Evolutionary conservation across 352 stramenopile species (phyloP).

Genomic region (Phytophthora pini): DNA sequence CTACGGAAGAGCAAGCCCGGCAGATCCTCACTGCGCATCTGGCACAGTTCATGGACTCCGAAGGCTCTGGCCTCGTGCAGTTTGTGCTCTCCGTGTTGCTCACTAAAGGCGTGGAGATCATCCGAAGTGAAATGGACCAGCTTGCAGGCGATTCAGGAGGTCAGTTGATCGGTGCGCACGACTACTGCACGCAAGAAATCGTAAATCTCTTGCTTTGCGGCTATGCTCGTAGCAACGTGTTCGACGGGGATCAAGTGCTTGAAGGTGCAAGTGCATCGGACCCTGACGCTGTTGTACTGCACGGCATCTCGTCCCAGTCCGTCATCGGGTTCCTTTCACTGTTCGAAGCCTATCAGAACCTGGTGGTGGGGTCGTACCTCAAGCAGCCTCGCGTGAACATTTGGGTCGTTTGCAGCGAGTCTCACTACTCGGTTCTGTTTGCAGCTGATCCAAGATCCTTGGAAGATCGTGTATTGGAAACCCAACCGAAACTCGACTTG

Average conservation of each 20-base stretch:
- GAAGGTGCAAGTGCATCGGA: conserved; percentile 69
- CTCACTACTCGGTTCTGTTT: conserved; percentile 93
- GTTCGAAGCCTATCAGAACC: conserved; percentile 92
- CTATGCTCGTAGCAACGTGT: conserved; percentile 94
- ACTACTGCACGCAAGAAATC: conserved; percentile 95
- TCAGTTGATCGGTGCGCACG: conserved; percentile 84
- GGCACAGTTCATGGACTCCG: conserved; percentile 55
- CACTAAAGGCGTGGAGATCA: conserved; percentile 58
- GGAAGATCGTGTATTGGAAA: conserved; percentile 44
- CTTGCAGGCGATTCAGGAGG: conserved; percentile 52
- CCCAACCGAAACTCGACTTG: conserved; percentile 63
- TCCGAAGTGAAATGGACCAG: conserved; percentile 89
- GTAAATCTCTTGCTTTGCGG: conserved; percentile 97
- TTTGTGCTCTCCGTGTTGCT: conserved; percentile 77
- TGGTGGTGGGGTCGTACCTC: conserved; percentile 80
- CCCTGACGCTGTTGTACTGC: conserved; percentile 68
- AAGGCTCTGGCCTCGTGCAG: conserved; percentile 74
- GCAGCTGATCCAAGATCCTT: conserved; percentile 29
- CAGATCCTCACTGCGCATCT: conserved; percentile 45
- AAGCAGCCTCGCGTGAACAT: conserved; percentile 83
- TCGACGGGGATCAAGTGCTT: conserved; percentile 88
- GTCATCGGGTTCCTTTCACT: conserved; percentile 91
- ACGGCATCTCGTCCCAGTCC: conserved; percentile 60
- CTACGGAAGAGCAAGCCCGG: conserved; percentile 42
- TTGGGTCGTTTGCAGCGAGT: conserved; percentile 94